A percentile compares a stretch with the other conserved stretches of the same genome.
Evolutionary conservation across 805 yeast genomes (phyloP).

Genomic region (Pichia heedii): DNA sequence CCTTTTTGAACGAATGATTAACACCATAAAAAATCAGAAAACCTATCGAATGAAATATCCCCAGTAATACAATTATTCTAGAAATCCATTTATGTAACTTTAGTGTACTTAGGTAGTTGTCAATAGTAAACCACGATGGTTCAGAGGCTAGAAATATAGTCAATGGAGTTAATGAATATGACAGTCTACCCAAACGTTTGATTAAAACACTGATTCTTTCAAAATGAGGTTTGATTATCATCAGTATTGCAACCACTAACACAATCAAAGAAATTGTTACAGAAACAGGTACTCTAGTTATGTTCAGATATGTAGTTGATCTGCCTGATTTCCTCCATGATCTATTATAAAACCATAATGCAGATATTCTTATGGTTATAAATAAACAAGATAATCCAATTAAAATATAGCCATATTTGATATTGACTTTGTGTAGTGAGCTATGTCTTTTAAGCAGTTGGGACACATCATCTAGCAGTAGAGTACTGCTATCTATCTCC

Average conservation of each 20-base stretch:
- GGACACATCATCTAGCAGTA: neutral
- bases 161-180: slow-evolving; percentile 50
- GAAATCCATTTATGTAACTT: slow-evolving; percentile 67
- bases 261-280: slow-evolving; percentile 1
- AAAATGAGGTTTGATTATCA: slow-evolving; percentile 22
- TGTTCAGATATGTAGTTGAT: slow-evolving; percentile 27
- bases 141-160: slow-evolving; percentile 46
- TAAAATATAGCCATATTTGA: slow-evolving; percentile 51
- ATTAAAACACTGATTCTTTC: slow-evolving; percentile 29
- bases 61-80: slow-evolving; percentile 39
- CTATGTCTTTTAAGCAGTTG: slow-evolving; percentile 37
- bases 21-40: slow-evolving; percentile 39
- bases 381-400: slow-evolving; percentile 35
- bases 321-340: slow-evolving; percentile 33
- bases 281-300: slow-evolving; percentile 18
- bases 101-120: slow-evolving; percentile 45
- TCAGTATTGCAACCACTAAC: neutral
- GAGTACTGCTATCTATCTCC: neutral
- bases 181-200: slow-evolving; percentile 55
- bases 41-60: slow-evolving; percentile 43
- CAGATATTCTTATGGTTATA: slow-evolving; percentile 26
- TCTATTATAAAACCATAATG: slow-evolving; percentile 26
- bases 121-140: slow-evolving; percentile 42
- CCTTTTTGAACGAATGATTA: slow-evolving; percentile 28
- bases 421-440: slow-evolving; percentile 44